Evolutionary conservation across 2,329 filamentous ascomycete genomes (phyloP).

Genomic region (Fusarium virguliforme): DNA sequence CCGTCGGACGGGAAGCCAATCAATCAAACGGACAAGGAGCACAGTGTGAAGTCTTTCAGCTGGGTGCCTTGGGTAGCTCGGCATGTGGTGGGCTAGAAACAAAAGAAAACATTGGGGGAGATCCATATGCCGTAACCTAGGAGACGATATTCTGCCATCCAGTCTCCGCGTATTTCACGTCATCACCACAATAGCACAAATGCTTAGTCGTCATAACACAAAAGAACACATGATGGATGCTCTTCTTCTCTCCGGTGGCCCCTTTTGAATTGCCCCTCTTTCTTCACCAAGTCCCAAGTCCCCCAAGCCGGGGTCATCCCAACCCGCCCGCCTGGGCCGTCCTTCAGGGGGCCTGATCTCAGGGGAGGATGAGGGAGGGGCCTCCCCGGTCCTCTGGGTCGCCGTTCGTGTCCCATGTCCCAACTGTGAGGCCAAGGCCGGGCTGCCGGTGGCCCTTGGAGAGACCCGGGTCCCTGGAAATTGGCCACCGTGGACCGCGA

Average conservation of each 20-base stretch:
- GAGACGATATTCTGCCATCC: background rate
- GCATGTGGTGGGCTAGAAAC: constrained; percentile 20
- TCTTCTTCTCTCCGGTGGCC: constrained; percentile 1
- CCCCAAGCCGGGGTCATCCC: constrained; percentile 45
- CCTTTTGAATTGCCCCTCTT: constrained; percentile 48
- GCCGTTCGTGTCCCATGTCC: constrained; percentile 38
- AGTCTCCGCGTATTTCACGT: constrained; percentile 18
- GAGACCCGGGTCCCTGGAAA: constrained; percentile 40
- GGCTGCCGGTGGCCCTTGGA: constrained; percentile 15
- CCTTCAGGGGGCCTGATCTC: constrained; percentile 44
- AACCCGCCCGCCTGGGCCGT: constrained; percentile 46
- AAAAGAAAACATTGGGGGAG: constrained; percentile 18
- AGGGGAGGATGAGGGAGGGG: constrained; percentile 45
- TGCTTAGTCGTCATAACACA: background rate
- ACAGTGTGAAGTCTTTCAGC: constrained; percentile 24
- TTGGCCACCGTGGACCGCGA: constrained; percentile 18
- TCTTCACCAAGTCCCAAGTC: constrained; percentile 17
- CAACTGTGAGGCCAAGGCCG: constrained; percentile 25
- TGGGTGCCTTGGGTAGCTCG: background rate
- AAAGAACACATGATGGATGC: background rate
- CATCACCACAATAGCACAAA: constrained; percentile 29
- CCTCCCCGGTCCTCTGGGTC: constrained; percentile 42
- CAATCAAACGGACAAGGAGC: constrained; percentile 24
- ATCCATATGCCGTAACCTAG: constrained; percentile 14
- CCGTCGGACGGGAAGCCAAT: constrained; percentile 47